Conservation (phyloP, 129 eudicot genomes). For the Deinandra increscens region DNA sequence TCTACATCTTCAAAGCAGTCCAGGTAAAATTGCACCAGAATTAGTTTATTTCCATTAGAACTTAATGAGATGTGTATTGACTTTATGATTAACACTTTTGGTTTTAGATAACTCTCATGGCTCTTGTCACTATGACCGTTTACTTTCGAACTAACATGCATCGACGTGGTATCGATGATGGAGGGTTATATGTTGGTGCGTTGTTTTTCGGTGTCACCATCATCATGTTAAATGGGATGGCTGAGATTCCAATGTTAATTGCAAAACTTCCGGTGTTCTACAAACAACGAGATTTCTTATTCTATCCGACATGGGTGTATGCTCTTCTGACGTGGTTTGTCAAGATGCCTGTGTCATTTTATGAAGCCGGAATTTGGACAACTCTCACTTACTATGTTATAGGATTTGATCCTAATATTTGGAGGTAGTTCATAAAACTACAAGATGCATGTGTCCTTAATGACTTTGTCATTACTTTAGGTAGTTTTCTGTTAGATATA, state of each 20-base stretch:
- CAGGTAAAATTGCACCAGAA: conserved; percentile 35
- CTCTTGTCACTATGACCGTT: conserved; percentile 52
- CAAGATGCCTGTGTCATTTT: conserved; percentile 65
- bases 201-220: conserved; percentile 51
- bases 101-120: conserved; percentile 60
- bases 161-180: conserved; percentile 46
- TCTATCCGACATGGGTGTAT: conserved; percentile 91
- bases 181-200: conserved; percentile 66
- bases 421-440: conserved; percentile 44
- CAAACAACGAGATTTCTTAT: conserved; percentile 84
- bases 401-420: conserved; percentile 68
- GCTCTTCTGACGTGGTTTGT: conserved; percentile 69
- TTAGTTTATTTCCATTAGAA: background rate
- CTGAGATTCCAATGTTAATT: conserved; percentile 72
- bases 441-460: too few relatives aligned
- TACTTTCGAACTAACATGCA: conserved; percentile 69
- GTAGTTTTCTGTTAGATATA: background rate
- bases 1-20: conserved; percentile 65
- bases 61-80: background rate
- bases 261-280: conserved; percentile 81
- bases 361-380: conserved; percentile 70
- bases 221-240: conserved; percentile 73
- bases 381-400: conserved; percentile 60
- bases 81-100: background rate
- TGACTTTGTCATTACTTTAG: background rate